Evolutionary conservation across 2,329 filamentous ascomycete genomes (phyloP), one percentile per base, ranked within the genome.

Genomic region (Furcasterigmium furcatum): DNA sequence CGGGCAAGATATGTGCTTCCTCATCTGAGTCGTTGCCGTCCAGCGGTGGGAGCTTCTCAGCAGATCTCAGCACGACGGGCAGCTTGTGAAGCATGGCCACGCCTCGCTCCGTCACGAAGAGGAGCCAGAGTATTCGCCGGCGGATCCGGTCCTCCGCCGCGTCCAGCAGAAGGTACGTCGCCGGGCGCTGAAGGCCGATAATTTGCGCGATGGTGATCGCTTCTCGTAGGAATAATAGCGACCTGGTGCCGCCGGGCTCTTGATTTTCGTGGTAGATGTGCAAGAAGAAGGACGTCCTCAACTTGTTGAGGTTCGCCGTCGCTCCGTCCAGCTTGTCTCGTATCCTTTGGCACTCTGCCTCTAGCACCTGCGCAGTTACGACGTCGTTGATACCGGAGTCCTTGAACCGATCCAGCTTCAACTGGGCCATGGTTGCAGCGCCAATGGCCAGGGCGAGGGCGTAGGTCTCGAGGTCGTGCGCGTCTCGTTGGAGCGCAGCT

Each of bases 221-320:
- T 48, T 77, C 74, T 6, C 74, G 64, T 7, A 78, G 53, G 49
- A 73, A 73, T 9, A 77, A 53, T 7, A 76, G 57, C 3, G 73
- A 76, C 42, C 70, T 68, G 2, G 62, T 64, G 1, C 73, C 71
- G 4, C 74, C 74, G 0, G 71, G 62, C 9, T 62, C 52, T 46
- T 69, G 64, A 44, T 77, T 77, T 53, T 77, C 74, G 50, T 76
- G 67, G 43, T 74, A 76, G 10, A 76, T 69, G 51, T 77, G 74
- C 16, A 77, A 57, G 40, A 77, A 78, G 50, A 77, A 78, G 0
- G 72, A 70, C 2, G 69, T 70, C 5, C 72, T 64, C 4, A 78
- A 51, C 27, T 59, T 62, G 41, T 73, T 65, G 18, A 77, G 57
- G 14, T 61, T 66, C 30, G 62, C 55, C 4, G 53, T 49, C 13